Evolutionary conservation across 2,329 filamentous ascomycete genomes (phyloP).

Genomic region (Bipolaris gigantea): DNA sequence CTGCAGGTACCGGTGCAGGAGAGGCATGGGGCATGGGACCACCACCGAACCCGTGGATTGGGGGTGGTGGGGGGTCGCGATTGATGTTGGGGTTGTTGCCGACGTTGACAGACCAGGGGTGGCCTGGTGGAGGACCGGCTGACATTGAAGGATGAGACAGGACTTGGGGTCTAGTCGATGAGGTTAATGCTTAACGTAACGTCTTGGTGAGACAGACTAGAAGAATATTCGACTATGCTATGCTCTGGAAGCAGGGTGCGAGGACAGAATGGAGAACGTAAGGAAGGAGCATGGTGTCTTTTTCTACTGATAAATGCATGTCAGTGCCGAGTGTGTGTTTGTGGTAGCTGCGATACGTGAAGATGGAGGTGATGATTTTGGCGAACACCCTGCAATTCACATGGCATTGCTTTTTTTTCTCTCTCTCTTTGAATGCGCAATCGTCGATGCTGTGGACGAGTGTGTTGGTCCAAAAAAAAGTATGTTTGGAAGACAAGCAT

Average conservation of each 20-base stretch:
- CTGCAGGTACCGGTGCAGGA: constrained; percentile 4
- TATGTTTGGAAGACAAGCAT: constrained; percentile 15
- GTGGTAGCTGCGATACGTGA: constrained; percentile 14
- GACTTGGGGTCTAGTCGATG: neutral
- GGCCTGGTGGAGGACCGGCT: constrained; percentile 30
- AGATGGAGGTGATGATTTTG: constrained; percentile 10
- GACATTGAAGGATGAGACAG: constrained; percentile 22
- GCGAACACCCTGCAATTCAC: constrained; percentile 13
- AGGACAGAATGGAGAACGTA: neutral
- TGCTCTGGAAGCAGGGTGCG: neutral
- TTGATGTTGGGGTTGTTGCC: constrained; percentile 41
- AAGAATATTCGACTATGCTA: neutral
- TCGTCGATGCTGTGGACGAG: neutral
- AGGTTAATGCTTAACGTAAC: neutral
- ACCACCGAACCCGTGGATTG: constrained; percentile 19
- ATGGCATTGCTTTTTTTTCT: neutral
- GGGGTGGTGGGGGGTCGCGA: constrained; percentile 36
- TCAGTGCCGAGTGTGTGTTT: neutral
- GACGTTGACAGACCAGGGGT: constrained; percentile 35
- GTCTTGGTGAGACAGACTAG: neutral
- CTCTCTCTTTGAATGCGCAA: neutral
- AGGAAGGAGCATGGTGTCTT: neutral
- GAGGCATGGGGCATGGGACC: constrained; percentile 11
- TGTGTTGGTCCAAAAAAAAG: neutral
- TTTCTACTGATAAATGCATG: neutral